Base-by-base conservation (phyloP, 345 rosid genomes). In the Lagerstroemia speciosa region DNA sequence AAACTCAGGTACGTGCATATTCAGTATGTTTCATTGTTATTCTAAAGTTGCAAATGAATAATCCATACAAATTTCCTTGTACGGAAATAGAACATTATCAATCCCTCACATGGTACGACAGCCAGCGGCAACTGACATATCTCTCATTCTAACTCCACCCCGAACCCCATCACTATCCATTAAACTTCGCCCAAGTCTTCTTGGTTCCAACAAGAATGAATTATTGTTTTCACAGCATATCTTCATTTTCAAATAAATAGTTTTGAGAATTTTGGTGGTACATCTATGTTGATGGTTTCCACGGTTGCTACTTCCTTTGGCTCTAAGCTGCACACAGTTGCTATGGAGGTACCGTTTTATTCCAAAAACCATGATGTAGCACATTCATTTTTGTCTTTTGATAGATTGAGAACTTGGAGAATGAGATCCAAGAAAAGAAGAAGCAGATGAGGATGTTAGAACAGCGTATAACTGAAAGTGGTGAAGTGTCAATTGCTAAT, bases 401-500 rank as follows among this genome's bases (percentile, higher is more conserved):
- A 34, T 82, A 90, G 98, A 84, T 95, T 67, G 87, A 84, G 75
- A 84, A 82, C 75, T 79, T 95, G 84, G 99, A 95, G 79, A 72
- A 69, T 64, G 98, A 92, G 80, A 92, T 95, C 78, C 90, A 80
- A 72, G 98, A 92, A 76, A 95, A 90, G 85, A 86, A 71, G 82
- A 88, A 87, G 83, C 96, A 95, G 82, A 88, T 90, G 97, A 83
- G 83, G 65, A 84, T 75, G 40, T 71, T 95, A 62, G 99, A 95
- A 78, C 97, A 87, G 65, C 94, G 81, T 66, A 88, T 95, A 52
- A 85, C 81, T 77, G 98, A 92, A 81, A 90, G 87, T 71, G 94
- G 96, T 62, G 97, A 95, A 84, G 96, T 96, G 67, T 95, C 97
- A 67, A 78, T 92, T 71, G 84, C 97, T 68, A 90, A 95, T 78